Base-by-base conservation (phyloP, 139 green algal genomes). In the Eudorina sp. region DNA sequence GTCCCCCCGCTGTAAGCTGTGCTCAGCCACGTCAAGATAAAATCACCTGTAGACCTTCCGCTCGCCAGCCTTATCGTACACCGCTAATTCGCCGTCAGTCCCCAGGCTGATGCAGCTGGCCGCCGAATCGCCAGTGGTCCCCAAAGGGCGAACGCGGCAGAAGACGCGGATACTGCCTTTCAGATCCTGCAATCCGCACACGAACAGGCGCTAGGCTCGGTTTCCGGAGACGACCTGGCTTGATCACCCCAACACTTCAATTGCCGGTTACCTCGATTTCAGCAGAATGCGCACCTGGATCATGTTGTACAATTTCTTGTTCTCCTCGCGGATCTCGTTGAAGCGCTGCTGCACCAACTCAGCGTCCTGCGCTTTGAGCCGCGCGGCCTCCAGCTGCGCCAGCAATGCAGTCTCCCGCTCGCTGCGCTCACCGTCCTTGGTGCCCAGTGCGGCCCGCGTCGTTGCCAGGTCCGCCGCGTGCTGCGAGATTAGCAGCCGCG, bases 141-240 rank as follows among this genome's bases (percentile, higher is more conserved):
- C 96, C 16, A 83, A 38, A 0, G 96, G 96, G 0, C 96, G 92
- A 34, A 98, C 92, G 46, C 96, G 92, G 93, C 95, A 98, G 91
- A 96, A 98, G 1, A 98, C 96, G 38, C 96, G 92, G 90, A 98
- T 98, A 86, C 90, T 94, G 82, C 96, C 96, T 53, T 95, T 94
- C 25, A 98, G 76, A 90, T 99, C 97, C 83, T 88, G 81, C n/a
- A n/a, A n/a, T n/a, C n/a, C 64, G 46, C 7, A 31, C 18, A 27
- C n/a, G 46, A 64, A 8, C n/a, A n/a, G n/a, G n/a, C n/a, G n/a
- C n/a, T n/a, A n/a, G n/a, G n/a, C n/a, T n/a, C n/a, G n/a, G n/a
- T n/a, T n/a, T n/a, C n/a, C n/a, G n/a, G n/a, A n/a, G n/a, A n/a
- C n/a, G n/a, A n/a, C n/a, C n/a, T n/a, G n/a, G n/a, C n/a, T n/a